These are phyloP conservation scores for Sechiopsis laciniata DNA, from an alignment of 306 rosid genomes.

Conservation along the genomic window DNA sequence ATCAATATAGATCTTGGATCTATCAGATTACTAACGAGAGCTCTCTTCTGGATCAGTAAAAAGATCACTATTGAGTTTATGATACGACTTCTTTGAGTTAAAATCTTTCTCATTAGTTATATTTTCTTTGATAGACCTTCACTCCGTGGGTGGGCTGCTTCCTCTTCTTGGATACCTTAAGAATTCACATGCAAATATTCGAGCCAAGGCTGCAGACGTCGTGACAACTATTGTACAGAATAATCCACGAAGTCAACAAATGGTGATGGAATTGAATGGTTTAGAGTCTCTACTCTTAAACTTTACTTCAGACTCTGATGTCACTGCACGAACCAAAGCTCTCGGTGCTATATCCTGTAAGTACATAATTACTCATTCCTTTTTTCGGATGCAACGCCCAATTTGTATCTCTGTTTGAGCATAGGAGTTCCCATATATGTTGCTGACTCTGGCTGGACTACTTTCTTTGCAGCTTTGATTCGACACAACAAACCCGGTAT, in stretches of 20 bases:
- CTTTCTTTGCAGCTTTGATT: constrained; percentile 51
- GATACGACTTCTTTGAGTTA: background rate
- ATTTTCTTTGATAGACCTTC: constrained; percentile 49
- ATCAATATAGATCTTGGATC: too few species aligned
- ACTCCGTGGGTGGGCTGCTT: constrained; percentile 77
- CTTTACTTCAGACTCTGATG: constrained; percentile 72
- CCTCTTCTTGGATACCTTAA: constrained; percentile 79
- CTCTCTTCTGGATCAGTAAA: background rate
- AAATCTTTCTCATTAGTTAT: too few species aligned
- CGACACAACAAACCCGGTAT: constrained; percentile 76
- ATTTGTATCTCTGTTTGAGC: background rate
- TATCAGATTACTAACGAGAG: background rate
- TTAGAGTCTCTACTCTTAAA: constrained; percentile 67
- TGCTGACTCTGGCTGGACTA: background rate
- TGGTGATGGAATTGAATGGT: constrained; percentile 92
- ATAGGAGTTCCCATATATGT: background rate
- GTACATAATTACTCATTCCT: constrained; percentile 19
- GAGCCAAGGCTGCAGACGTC: constrained; percentile 96
- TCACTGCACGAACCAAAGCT: constrained; percentile 64
- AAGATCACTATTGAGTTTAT: background rate
- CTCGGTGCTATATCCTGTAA: constrained; percentile 90
- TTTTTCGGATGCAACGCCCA: background rate
- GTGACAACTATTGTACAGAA: constrained; percentile 89
- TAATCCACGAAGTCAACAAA: constrained; percentile 75
- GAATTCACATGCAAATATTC: constrained; percentile 73